Evolutionary conservation across 257 asterid species (phyloP).

Genomic region (Cinchona pubescens): DNA sequence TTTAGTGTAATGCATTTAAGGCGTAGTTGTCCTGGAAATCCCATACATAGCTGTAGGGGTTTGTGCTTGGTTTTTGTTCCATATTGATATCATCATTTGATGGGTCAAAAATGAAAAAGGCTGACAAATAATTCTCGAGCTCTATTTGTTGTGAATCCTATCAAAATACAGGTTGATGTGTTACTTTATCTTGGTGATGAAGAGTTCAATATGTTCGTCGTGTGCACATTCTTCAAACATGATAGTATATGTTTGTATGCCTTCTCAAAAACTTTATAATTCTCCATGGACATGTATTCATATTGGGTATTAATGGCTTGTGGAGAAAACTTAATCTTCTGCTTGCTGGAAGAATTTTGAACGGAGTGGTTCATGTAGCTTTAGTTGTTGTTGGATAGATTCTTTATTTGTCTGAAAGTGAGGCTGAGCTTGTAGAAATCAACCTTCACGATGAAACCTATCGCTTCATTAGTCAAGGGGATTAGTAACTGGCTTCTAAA

Average conservation of each 20-base stretch:
- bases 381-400: background rate
- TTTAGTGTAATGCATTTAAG: background rate
- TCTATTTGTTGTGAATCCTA: slow-evolving; percentile 9
- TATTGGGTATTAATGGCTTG: background rate
- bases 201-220: background rate
- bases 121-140: background rate
- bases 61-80: slow-evolving; percentile 6
- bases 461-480: background rate
- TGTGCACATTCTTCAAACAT: background rate
- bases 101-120: background rate
- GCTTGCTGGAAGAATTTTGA: background rate
- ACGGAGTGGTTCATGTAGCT: background rate
- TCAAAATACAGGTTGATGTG: background rate
- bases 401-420: background rate
- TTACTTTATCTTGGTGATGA: slow-evolving; percentile 1
- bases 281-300: background rate
- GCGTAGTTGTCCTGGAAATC: background rate
- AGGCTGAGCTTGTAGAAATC: background rate
- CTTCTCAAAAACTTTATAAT: background rate
- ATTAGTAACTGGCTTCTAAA: background rate
- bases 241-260: background rate
- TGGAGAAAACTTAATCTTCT: slow-evolving; percentile 13
- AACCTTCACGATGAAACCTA: slow-evolving; percentile 1
- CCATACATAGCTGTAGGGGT: slow-evolving; percentile 10
- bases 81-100: background rate